Base-by-base conservation (phyloP, 768 basidiomycete species). In the Russula griseocarnosa region DNA sequence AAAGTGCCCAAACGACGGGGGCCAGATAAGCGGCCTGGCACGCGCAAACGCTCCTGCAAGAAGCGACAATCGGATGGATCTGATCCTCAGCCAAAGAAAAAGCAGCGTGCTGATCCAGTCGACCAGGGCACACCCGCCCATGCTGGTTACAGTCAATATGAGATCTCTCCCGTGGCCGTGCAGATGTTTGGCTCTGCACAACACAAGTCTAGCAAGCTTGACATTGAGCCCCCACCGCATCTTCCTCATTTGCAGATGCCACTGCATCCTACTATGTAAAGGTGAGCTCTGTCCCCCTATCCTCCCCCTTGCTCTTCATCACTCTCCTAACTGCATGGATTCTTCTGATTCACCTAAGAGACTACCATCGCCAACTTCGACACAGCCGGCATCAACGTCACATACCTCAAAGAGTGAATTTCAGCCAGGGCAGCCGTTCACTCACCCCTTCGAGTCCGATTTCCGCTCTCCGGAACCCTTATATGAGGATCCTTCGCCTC, bases 11-110 rank as follows among this genome's bases (percentile, higher is more conserved):
- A 88, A 75, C 85, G 91, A 65, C 82, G 90, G 66, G 91, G 91
- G 3, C 90, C 90, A 66, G 90, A 92, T 81, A 92, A 90, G 77
- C 84, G 83, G 70, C 90, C 90, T 63, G 90, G 90, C 32, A 91
- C 89, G 62, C 83, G 90, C 66, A 87, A 90, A 73, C 82, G 90
- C 69, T 87, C 86, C 61, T 91, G 88, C 81, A 92, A 92, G 83
- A 92, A 90, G 79, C 80, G 88, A 63, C 81, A 83, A 40, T 75
- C 79, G 40, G 80, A 82, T 58, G 76, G 81, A 42, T 84, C 86
- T 66, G 81, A 61, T 7, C 55, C 61, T 28, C 63, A 61, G 49
- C 71, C 71, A 28, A 74, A 73, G 72, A 76, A 76, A 72, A 74
- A 70, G 62, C 73, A 74, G 61, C 74, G 70, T 68, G 70, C 51